These are phyloP conservation scores for Pythium phragmitis DNA, from an alignment of 352 stramenopile genomes.

Conservation along the genomic window DNA sequence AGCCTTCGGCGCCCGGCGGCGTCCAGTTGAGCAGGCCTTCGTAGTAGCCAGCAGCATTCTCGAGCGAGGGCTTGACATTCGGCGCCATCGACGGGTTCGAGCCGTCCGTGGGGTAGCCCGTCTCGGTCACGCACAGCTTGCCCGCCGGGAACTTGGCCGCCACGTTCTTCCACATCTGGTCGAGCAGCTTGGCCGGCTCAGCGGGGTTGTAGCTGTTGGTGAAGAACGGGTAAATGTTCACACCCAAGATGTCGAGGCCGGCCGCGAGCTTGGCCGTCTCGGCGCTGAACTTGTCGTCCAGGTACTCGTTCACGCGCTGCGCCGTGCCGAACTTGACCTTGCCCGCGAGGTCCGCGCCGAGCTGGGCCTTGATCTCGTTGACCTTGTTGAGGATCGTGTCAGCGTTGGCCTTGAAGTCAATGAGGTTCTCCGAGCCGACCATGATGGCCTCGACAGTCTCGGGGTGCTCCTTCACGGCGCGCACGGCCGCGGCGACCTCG, in stretches of 20 bases:
- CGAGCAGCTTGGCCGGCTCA: constrained; percentile 17
- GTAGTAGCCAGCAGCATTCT: constrained; percentile 24
- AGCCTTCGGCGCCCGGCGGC: constrained; percentile 9
- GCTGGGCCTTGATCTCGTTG: constrained; percentile 28
- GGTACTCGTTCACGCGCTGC: constrained; percentile 33
- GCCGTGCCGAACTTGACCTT: constrained; percentile 53
- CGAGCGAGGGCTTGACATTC: constrained; percentile 20
- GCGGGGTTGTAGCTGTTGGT: constrained; percentile 23
- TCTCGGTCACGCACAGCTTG: constrained; percentile 30
- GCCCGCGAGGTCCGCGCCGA: constrained; percentile 19
- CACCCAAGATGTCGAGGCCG: constrained; percentile 24
- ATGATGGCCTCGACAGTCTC: constrained; percentile 44
- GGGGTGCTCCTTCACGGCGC: constrained; percentile 40
- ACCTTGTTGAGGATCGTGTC: constrained; percentile 29
- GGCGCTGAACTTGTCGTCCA: constrained; percentile 18
- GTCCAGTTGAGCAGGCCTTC: constrained; percentile 23
- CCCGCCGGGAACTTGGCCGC: constrained; percentile 10
- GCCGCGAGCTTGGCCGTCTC: constrained; percentile 4
- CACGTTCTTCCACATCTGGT: constrained; percentile 25
- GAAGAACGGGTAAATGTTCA: constrained; percentile 46
- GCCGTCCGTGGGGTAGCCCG: constrained; percentile 23
- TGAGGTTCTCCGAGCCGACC: constrained; percentile 43
- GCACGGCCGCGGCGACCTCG: constrained; percentile 39
- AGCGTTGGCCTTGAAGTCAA: constrained; percentile 9
- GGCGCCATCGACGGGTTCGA: constrained; percentile 11